Evolutionary conservation across 2,329 filamentous ascomycete genomes (phyloP).

Genomic region (Penicillium fuscoglaucum): DNA sequence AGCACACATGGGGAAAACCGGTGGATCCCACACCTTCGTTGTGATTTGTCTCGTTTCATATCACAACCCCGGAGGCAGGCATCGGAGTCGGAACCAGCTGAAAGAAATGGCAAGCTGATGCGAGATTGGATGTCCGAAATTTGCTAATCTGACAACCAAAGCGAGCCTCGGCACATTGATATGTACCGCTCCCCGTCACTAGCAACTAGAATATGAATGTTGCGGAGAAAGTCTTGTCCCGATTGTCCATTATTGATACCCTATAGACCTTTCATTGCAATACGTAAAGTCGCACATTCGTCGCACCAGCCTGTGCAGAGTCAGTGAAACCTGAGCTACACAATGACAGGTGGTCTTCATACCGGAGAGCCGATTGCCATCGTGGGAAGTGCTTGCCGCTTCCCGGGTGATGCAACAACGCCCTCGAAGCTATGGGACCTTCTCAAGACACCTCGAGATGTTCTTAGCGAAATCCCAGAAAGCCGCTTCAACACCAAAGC

Average conservation of each 20-base stretch:
- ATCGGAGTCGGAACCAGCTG: conserved; percentile 18
- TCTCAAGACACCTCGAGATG: conserved; percentile 26
- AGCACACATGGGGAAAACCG: not conserved
- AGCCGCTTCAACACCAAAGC: conserved; percentile 25
- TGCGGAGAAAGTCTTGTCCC: conserved; percentile 6
- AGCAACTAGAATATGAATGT: conserved; percentile 1
- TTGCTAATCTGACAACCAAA: not conserved
- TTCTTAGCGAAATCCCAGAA: conserved; percentile 23
- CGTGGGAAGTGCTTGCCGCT: conserved; percentile 29
- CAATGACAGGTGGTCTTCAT: conserved; percentile 17
- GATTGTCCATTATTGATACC: not conserved
- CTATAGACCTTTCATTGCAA: conserved; percentile 6
- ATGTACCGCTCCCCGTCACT: conserved; percentile 9
- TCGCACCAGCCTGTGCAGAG: conserved; percentile 4
- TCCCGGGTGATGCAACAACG: conserved; percentile 26
- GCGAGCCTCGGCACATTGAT: conserved; percentile 11
- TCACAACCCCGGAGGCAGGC: not conserved
- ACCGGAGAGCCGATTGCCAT: conserved; percentile 29
- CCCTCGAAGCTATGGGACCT: conserved; percentile 30
- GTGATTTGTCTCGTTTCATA: conserved; percentile 16
- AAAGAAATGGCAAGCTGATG: conserved; percentile 6
- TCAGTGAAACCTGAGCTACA: conserved; percentile 4
- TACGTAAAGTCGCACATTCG: conserved; percentile 6
- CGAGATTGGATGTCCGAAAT: conserved; percentile 9
- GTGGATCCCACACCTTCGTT: not conserved